Percentiles rank a stretch among this genome's conserved stretches.
phyloP scores from a whole-genome alignment of 2,329 filamentous ascomycete species.

The Colletotrichum horii region DNA sequence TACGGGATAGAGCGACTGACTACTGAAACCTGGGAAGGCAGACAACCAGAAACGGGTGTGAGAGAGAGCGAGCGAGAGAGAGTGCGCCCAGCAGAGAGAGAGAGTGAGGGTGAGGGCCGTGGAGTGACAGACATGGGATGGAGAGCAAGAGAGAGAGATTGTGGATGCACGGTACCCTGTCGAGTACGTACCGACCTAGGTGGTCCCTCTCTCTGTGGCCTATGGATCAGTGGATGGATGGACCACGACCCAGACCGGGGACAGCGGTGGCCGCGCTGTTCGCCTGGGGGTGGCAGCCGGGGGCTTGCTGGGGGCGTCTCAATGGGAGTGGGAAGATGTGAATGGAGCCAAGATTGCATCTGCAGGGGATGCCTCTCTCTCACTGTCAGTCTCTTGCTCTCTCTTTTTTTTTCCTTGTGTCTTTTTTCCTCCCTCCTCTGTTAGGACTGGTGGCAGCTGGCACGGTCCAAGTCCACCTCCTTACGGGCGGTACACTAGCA shows the following conservation, averaged over 20 bases:
- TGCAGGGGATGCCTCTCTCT: background rate
- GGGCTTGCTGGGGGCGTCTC: background rate
- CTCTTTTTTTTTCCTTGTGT: background rate
- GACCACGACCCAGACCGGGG: background rate
- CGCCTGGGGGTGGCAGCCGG: background rate
- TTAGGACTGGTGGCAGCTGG: background rate
- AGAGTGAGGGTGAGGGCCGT: background rate
- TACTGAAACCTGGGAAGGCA: background rate
- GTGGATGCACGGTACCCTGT: background rate
- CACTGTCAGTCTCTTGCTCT: background rate
- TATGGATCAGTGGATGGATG: background rate
- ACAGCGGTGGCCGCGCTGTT: background rate
- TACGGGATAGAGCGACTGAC: slow-evolving; percentile 1
- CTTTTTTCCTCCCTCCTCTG: background rate
- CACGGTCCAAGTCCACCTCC: background rate
- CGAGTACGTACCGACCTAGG: background rate
- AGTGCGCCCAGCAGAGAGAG: background rate
- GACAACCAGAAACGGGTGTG: background rate
- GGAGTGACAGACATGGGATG: slow-evolving; percentile 18
- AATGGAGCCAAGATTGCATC: slow-evolving; percentile 16
- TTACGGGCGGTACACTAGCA: background rate
- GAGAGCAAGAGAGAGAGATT: slow-evolving; percentile 1
- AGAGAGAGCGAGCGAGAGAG: background rate
- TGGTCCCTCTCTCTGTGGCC: background rate
- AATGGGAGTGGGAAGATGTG: slow-evolving; percentile 11